Base-by-base conservation (phyloP, 352 stramenopile genomes). In the Plasmopara muralis region DNA sequence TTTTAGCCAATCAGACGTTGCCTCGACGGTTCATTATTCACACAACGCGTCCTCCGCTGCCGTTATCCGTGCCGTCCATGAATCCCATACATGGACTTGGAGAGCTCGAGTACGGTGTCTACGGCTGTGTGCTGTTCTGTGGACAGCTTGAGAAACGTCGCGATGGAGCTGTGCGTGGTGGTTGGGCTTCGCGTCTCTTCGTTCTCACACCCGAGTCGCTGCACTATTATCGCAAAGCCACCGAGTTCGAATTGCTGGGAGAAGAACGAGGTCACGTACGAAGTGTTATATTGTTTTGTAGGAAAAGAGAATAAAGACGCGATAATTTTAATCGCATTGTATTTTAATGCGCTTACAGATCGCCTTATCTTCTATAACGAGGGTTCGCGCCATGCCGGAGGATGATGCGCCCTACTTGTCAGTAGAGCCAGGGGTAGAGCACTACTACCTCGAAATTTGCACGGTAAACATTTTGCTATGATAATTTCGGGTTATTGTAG, bases 361-460 rank as follows among this genome's bases (percentile, higher is more conserved):
- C 25, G 57, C 72, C n/a, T 47, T 90, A 38, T 70, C 66, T 28
- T 65, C 66, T 10, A 88, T 90, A 57, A 85, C 64, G 53, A 70
- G 66, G 25, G 77, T 89, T 37, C 73, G 77, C 6, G 78, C 80
- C n/a, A 88, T 87, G 77, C 71, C 82, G 6, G 78, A 92, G 45
- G 77, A 87, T 29, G 78, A 89, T 47, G 70, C 72, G 41, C 73
- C 71, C 8, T 43, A 58, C 46, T 64, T 73, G 9, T 66, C 70
- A 0, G 65, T 80, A 18, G 82, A 92, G 47, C 55, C 67, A 2
- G 72, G 69, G 8, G 59, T 62, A 9, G 82, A 92, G 54, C 78
- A 89, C 54, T 89, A 86, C 53, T 92, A 92, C 61, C 66, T 92
- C 2, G 82, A 87, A 58, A 92, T 92, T 58, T 70, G 57, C 43